Conservation (phyloP, 2,329 filamentous ascomycete genomes). For the Emericellopsis atlantica region DNA sequence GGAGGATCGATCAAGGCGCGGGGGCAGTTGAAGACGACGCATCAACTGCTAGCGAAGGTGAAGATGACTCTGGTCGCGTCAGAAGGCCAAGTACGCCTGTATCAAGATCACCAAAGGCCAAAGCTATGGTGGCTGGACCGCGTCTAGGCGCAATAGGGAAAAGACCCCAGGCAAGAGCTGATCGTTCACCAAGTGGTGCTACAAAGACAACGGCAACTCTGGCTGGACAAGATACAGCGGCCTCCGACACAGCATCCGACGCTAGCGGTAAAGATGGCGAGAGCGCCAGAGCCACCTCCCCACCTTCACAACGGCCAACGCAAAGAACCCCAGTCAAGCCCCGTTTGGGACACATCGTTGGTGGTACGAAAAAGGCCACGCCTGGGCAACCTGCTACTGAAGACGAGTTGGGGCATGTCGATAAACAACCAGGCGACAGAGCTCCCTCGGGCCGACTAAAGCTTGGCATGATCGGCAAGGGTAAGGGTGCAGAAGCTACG, state of each 20-base stretch:
- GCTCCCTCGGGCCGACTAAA: neutral
- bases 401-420: neutral
- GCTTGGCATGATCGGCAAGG: neutral
- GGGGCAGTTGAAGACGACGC: neutral
- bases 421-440: neutral
- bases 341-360: constrained; percentile 28
- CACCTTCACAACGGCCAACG: constrained; percentile 7
- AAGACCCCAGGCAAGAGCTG: no score
- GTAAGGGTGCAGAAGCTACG: neutral
- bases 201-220: no score
- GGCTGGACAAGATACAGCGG: neutral
- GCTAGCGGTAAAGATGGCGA: constrained; percentile 5
- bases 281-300: constrained; percentile 29
- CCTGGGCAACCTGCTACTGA: neutral
- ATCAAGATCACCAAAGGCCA: neutral
- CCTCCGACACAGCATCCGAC: constrained; percentile 1
- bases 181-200: no score
- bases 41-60: constrained; percentile 4
- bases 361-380: constrained; percentile 4
- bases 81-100: neutral
- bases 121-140: constrained; percentile 4
- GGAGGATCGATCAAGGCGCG: neutral
- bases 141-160: constrained; percentile 14
- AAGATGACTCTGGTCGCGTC: neutral
- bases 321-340: constrained; percentile 14